These are phyloP conservation scores for Aspergillus texensis DNA, from an alignment of 2,329 filamentous ascomycete genomes.

Conservation along the genomic window DNA sequence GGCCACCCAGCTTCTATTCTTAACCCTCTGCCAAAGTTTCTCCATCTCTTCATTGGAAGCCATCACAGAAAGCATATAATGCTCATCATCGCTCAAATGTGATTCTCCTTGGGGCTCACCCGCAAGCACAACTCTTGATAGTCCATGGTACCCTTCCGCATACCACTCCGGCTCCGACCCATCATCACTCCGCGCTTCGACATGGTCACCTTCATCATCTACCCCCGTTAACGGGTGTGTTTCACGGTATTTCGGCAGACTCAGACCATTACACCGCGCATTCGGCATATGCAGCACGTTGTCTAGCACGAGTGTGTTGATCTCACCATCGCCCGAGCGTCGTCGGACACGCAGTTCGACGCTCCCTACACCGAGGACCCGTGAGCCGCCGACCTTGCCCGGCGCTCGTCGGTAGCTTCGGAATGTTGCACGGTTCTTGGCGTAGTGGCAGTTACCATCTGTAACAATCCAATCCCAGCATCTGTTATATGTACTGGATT, in stretches of 20 bases:
- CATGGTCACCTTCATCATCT: constrained; percentile 5
- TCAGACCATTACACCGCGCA: constrained; percentile 24
- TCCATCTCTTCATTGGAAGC: constrained; percentile 23
- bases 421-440: constrained; percentile 26
- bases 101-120: constrained; percentile 17
- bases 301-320: constrained; percentile 17
- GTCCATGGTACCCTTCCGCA: constrained; percentile 15
- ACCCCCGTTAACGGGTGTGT: constrained; percentile 10
- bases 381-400: constrained; percentile 16
- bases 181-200: constrained; percentile 12
- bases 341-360: constrained; percentile 22
- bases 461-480: constrained; percentile 27
- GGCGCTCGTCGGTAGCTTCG: constrained; percentile 23
- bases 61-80: constrained; percentile 15
- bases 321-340: constrained; percentile 12
- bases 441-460: constrained; percentile 23
- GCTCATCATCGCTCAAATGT: constrained; percentile 10
- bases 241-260: constrained; percentile 15
- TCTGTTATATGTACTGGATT: constrained; percentile 8
- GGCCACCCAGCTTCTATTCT: constrained; percentile 12
- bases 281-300: constrained; percentile 26
- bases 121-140: constrained; percentile 20
- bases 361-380: constrained; percentile 23
- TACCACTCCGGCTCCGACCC: constrained; percentile 21
- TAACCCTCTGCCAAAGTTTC: constrained; percentile 15